Base-by-base conservation (phyloP, 1,284 basidiomycete species). In the Apiotrichum akiyoshidainum region DNA sequence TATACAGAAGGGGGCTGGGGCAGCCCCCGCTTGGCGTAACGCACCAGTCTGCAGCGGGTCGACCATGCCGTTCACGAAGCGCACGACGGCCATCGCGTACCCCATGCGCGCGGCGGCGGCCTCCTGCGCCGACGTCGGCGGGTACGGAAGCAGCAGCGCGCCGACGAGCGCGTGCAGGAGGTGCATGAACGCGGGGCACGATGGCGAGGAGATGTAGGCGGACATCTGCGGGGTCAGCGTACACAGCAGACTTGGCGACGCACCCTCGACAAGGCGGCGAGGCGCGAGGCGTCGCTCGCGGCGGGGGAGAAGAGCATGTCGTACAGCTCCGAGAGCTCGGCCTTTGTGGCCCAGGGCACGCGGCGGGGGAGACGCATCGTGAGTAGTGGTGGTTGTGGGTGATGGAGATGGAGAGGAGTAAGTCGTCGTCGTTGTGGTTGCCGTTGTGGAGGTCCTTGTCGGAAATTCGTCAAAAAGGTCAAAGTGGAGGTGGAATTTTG, bases 21-120 rank as follows among this genome's bases (percentile, higher is more conserved):
- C 26, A 31, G 3, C 26, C 26, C 26, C 7, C 26, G 26, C 26
- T 31, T 31, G 8, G 11, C 42, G 1, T 58, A 68, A 80, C 45
- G 82, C 81, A 35, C 92, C 91, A 4, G 86, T 84, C 72, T 99
- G 95, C 19, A 96, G 81, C 16, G 94, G 92, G 73, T 99, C 95
- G 7, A 97, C 95, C 46, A 96, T 82, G 2, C 90, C 90, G 69
- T 99, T 99, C 65, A 99, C 92, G 66, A 98, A 86, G 19, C 93
- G 82, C 63, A 94, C 88, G 12, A 81, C 60, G 0, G 79, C 74
- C 70, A 95, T 82, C 0, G 90, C 86, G 34, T 87, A 82, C 10
- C 87, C 85, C 74, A 94, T 67, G 22, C 80, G 70, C 35, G 67
- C 60, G 5, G 67, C 40, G 22, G 70, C 65, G 85, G 67, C 81